A percentile compares a stretch with the other conserved stretches of the same genome.
Conservation (phyloP, 2,329 filamentous ascomycete genomes). For the Fusarium miscanthi region DNA sequence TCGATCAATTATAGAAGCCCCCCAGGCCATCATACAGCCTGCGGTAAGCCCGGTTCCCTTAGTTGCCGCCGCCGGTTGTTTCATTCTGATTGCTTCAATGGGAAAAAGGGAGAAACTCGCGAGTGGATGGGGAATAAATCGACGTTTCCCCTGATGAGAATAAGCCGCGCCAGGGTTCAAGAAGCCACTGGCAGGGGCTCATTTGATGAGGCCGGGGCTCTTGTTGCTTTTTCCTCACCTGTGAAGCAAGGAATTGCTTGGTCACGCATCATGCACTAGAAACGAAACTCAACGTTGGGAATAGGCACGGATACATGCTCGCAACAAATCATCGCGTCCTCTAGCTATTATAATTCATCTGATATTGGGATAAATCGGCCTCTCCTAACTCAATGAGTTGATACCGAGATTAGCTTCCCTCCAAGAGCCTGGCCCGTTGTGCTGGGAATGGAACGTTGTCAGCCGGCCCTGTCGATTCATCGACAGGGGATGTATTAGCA, state of each 20-base stretch:
- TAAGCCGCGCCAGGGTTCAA: conserved; percentile 20
- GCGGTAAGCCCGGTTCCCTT: conserved; percentile 8
- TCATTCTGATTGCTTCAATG: conserved; percentile 43
- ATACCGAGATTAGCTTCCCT: conserved; percentile 45
- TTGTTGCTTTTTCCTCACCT: conserved; percentile 29
- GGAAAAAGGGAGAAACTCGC: conserved; percentile 9
- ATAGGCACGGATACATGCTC: neutral
- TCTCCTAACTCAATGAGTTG: conserved; percentile 38
- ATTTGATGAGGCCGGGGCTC: conserved; percentile 16
- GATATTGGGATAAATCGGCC: conserved; percentile 24
- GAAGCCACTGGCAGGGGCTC: conserved; percentile 20
- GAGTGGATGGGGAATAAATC: conserved; percentile 25
- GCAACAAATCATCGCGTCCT: neutral
- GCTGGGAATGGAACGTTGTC: conserved; percentile 42
- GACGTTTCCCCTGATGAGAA: conserved; percentile 33
- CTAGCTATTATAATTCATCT: conserved; percentile 13
- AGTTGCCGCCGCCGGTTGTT: conserved; percentile 40
- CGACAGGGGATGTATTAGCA: conserved; percentile 24
- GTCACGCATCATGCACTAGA: conserved; percentile 1
- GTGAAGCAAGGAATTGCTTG: conserved; percentile 6
- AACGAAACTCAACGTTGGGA: neutral
- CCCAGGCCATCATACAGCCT: neutral
- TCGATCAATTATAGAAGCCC: neutral
- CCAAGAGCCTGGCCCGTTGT: conserved; percentile 36
- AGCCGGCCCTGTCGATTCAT: conserved; percentile 18